Percentiles rank a stretch among this genome's conserved stretches.
phyloP scores from a whole-genome alignment of 192 early-diverging fungal species.

The Coemansia sp. region DNA sequence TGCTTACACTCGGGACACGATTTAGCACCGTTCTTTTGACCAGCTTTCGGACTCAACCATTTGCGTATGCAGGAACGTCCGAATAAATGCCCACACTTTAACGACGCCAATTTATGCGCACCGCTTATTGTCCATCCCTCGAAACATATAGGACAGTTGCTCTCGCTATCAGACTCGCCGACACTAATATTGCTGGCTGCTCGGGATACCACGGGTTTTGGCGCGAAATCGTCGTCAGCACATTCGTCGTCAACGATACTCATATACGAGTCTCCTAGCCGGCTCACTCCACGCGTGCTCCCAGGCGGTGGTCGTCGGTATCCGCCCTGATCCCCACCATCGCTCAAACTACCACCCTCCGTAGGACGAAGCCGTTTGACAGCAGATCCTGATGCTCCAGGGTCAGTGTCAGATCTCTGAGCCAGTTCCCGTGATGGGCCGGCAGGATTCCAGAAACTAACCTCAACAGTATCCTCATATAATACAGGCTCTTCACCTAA shows the following conservation, averaged over 20 bases:
- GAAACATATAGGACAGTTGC: conserved; percentile 41
- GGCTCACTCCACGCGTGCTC: background rate
- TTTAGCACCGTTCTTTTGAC: background rate
- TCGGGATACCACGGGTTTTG: background rate
- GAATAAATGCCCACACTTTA: conserved; percentile 52
- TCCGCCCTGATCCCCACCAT: background rate
- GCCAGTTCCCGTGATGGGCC: background rate
- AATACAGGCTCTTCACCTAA: too few relatives aligned
- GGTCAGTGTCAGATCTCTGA: background rate
- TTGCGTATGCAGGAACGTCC: conserved; percentile 35
- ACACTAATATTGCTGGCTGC: background rate
- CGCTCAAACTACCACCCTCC: background rate
- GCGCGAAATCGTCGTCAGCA: conserved; percentile 10
- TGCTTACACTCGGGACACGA: conserved; percentile 45
- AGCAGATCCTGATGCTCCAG: background rate
- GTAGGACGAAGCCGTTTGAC: background rate
- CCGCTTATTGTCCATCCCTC: conserved; percentile 44
- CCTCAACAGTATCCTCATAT: background rate
- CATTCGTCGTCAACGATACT: background rate
- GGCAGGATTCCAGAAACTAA: background rate
- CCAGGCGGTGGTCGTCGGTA: background rate
- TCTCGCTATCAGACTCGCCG: conserved; percentile 13
- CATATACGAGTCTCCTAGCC: background rate
- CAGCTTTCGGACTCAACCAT: conserved; percentile 26
- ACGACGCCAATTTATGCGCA: conserved; percentile 22